A percentile compares a stretch with the other conserved stretches of the same genome.
phyloP scores from a whole-genome alignment of 257 asterid species.

The Echium plantagineum region DNA sequence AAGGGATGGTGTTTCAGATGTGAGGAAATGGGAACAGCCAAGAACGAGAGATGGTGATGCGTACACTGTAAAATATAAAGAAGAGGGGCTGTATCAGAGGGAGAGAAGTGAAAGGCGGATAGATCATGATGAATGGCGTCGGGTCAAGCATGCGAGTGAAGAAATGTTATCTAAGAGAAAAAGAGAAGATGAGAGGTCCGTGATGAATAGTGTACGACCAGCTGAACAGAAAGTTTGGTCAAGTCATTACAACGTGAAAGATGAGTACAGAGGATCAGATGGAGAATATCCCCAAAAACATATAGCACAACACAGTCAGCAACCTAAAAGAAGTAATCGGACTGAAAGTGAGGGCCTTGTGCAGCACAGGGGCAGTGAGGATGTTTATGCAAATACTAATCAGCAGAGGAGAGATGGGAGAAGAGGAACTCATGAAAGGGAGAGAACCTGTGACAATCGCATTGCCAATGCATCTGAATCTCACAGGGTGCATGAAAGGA shows the following conservation, averaged over 20 bases:
- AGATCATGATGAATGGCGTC: conserved; percentile 83
- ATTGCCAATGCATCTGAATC: conserved; percentile 41
- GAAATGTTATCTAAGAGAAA: conserved; percentile 54
- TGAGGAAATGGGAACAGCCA: conserved; percentile 57
- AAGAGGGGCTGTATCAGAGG: conserved; percentile 47
- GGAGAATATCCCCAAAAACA: conserved; percentile 61
- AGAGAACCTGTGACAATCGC: conserved; percentile 48
- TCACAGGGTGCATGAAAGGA: conserved; percentile 48
- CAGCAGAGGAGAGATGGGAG: conserved; percentile 40
- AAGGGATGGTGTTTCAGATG: conserved; percentile 68
- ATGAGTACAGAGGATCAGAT: conserved; percentile 52
- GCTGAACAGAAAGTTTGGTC: conserved; percentile 60
- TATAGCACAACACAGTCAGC: conserved; percentile 45
- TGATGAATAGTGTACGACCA: conserved; percentile 47
- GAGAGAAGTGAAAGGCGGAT: conserved; percentile 69
- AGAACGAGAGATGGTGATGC: conserved; percentile 54
- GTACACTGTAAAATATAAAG: conserved; percentile 57
- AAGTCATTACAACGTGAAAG: conserved; percentile 60
- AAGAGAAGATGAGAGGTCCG: conserved; percentile 55
- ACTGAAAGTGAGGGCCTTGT: conserved; percentile 52
- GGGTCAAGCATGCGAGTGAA: conserved; percentile 51
- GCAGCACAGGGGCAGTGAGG: conserved; percentile 61
- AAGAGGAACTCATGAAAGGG: conserved; percentile 60
- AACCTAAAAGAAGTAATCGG: conserved; percentile 58
- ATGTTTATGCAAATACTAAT: conserved; percentile 40